Base-by-base conservation (phyloP, 129 eudicot species). In the Arctium minus region DNA sequence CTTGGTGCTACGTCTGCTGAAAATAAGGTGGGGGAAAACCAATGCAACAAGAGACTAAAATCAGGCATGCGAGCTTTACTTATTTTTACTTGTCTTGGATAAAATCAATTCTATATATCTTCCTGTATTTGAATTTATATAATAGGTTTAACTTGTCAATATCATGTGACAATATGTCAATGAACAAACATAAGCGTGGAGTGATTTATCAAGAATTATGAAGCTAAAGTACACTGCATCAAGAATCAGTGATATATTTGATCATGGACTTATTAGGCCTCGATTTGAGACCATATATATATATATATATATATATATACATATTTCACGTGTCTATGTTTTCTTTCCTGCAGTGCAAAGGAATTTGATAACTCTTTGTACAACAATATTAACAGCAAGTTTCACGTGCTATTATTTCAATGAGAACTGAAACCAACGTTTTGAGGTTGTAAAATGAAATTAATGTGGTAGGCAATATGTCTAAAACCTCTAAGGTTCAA, bases 11-110 rank as follows among this genome's bases (percentile, higher is more conserved):
- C 56, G 15, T 82, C 83, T 74, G 81, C 73, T 75, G 86, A 86
- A 22, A 82, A 67, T 70, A 65, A 30, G 36, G 48, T 35, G 44
- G 90, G 85, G 81, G 81, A n/a, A 72, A 87, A 88, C 87, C 94
- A 91, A 73, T 42, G 86, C 83, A 88, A 74, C 81, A 94, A 92
- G 86, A 91, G 92, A 86, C 87, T 90, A 70, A 95, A 91, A 91
- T 90, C 91, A 87, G 97, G 99, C 82, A 86, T 73, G 93, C 79
- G 42, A 32, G 73, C 29, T 39, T 73, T 42, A 40, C 77, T 39
- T 64, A 12, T 50, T 76, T 13, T 27, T 70, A 29, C 38, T 70
- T 82, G 15, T 39, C 38, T 79, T 27, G 64, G 44, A 39, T 50
- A 39, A 60, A 60, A 18, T 40, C 30, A 67, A 27, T 60, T 37